Base-by-base conservation (phyloP, 2,329 filamentous ascomycete genomes). In the Epichloe glyceriae region DNA sequence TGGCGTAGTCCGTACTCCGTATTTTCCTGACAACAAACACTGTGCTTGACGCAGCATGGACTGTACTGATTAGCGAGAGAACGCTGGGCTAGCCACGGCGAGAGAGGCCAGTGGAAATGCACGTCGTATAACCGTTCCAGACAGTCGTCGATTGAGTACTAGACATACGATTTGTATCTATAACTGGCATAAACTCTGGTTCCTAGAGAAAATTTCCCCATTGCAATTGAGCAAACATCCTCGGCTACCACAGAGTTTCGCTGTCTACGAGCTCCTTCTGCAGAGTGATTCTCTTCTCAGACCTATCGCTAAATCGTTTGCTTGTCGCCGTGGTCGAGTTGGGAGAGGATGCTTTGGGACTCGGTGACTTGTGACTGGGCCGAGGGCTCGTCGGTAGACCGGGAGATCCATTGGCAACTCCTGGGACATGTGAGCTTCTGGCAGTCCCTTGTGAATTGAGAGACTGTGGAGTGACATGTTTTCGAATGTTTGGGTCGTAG, bases 401-500 rank as follows among this genome's bases (percentile, higher is more conserved):
- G 14, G 61, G 53, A 0, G 61, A 65, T 6, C 59, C 61, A 19
- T 55, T 54, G 1, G 57, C 57, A 15, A 58, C 17, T 40, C 58
- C 60, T 4, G 60, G 58, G 1, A 57, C 57, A 5, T 54, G 52
- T 2, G 59, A 59, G 15, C 50, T 55, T 20, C 57, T 52, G 4
- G 49, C 30, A 1, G 51, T 52, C 11, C 53, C 55, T 19, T 47
- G 46, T 22, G 35, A 40, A n/a, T 17, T 8, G 3, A 56, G 59
- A 2, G 61, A 64, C 6, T 44, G 55, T 5, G 62, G 61, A 1
- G 62, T 63, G 38, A 61, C 46, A 33, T 65, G 61, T 10, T 58
- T 59, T 46, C 64, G 60, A 26, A 67, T 66, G 38, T 64, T 56
- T 3, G 64, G 64, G 34, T 67, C 62, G 51, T 66, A 67, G 44